phyloP scores from a whole-genome alignment of 768 basidiomycete species.

The Sistotremastrum suecicum region DNA sequence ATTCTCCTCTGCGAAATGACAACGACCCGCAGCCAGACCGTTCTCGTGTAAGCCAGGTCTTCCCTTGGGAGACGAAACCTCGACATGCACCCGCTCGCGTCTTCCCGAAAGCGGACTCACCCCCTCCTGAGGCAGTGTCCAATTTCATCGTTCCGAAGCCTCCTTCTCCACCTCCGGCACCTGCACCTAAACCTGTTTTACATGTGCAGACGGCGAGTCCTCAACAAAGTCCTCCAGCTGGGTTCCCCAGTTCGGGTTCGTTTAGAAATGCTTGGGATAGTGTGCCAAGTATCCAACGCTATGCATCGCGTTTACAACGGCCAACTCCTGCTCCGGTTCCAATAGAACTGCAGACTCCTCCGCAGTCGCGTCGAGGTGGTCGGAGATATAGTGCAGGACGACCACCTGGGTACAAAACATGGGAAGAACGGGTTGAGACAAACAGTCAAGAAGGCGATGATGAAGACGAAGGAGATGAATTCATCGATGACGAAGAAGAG shows the following conservation, averaged over 20 bases:
- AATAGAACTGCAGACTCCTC: slow-evolving; percentile 21
- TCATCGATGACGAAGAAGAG: slow-evolving; percentile 26
- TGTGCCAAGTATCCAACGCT: slow-evolving; percentile 65
- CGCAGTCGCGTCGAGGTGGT: slow-evolving; percentile 10
- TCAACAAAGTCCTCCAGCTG: slow-evolving; percentile 21
- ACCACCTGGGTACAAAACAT: slow-evolving; percentile 23
- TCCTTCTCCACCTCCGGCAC: slow-evolving; percentile 7
- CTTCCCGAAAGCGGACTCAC: slow-evolving; percentile 54
- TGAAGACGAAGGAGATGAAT: slow-evolving; percentile 51
- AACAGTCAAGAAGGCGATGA: slow-evolving; percentile 75
- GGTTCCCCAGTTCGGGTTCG: slow-evolving; percentile 41
- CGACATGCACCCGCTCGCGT: slow-evolving; percentile 54
- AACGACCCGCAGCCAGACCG: slow-evolving; percentile 32
- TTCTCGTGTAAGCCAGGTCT: slow-evolving; percentile 59
- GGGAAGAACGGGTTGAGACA: slow-evolving; percentile 45
- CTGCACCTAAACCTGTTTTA: background rate
- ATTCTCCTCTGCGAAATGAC: background rate
- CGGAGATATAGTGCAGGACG: slow-evolving; percentile 22
- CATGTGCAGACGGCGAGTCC: slow-evolving; percentile 12
- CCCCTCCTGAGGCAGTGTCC: slow-evolving; percentile 22
- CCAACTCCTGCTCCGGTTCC: slow-evolving; percentile 20
- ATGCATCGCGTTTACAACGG: slow-evolving; percentile 50
- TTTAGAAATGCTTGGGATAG: slow-evolving; percentile 81
- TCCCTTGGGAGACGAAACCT: slow-evolving; percentile 89
- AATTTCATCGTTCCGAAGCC: slow-evolving; percentile 5